phyloP scores from a whole-genome alignment of 192 early-diverging fungal species.

The Backusella liffmaniae region DNA sequence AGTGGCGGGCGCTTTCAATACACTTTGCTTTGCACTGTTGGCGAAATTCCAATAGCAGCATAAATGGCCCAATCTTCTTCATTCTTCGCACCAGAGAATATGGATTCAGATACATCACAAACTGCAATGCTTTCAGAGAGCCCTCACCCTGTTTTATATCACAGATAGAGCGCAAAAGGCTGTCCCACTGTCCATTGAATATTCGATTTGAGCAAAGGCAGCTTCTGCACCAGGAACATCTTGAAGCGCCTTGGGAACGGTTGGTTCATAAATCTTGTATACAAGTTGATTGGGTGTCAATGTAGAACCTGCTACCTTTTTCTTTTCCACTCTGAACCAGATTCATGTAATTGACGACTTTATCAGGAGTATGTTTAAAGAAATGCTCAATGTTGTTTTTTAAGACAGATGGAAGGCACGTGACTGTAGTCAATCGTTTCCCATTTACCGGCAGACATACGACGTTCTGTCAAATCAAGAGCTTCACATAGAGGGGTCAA shows the following conservation, averaged over 20 bases:
- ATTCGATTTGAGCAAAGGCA: not conserved
- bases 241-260: slow-evolving; percentile 18
- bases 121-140: slow-evolving; percentile 41
- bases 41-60: slow-evolving; percentile 45
- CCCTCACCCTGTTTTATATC: not conserved
- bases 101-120: slow-evolving; percentile 51
- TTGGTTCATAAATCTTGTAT: not conserved
- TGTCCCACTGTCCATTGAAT: slow-evolving; percentile 13
- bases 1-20: slow-evolving; percentile 35
- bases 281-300: slow-evolving; percentile 47
- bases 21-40: not conserved
- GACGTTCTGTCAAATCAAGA: slow-evolving; percentile 39
- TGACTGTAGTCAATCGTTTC: slow-evolving; percentile 41
- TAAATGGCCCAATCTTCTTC: slow-evolving; percentile 27
- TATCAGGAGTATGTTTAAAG: slow-evolving; percentile 31
- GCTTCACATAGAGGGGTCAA: slow-evolving; percentile 40
- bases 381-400: slow-evolving; percentile 35
- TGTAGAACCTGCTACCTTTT: slow-evolving; percentile 42
- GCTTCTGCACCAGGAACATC: slow-evolving; percentile 8
- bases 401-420: slow-evolving; percentile 45
- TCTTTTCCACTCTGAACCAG: slow-evolving; percentile 34
- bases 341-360: slow-evolving; percentile 31
- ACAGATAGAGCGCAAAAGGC: not conserved
- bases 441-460: slow-evolving; percentile 42
- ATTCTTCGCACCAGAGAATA: not conserved